Conservation (phyloP, 345 rosid genomes). For the Erodium maritimum region DNA sequence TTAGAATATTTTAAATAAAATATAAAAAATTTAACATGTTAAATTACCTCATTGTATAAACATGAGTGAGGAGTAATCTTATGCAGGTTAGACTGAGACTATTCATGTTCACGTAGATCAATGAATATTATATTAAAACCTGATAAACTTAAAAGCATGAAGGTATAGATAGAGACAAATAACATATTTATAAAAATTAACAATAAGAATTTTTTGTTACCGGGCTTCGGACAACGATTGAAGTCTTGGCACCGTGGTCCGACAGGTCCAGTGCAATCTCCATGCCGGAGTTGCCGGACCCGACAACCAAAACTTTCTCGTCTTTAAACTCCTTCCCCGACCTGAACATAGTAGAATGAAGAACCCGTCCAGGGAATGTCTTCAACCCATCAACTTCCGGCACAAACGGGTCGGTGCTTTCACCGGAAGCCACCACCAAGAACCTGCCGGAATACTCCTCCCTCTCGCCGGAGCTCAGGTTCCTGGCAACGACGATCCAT, state of each 20-base stretch:
- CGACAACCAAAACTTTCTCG: constrained; percentile 58
- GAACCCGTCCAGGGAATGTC: constrained; percentile 27
- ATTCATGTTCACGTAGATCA: no score
- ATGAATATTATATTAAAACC: no score
- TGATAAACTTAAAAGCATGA: no score
- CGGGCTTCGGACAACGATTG: constrained; percentile 56
- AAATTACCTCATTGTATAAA: no score
- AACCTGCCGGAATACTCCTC: constrained; percentile 43
- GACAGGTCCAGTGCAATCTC: constrained; percentile 65
- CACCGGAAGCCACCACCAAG: constrained; percentile 68
- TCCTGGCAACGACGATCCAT: constrained; percentile 45
- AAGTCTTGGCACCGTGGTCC: constrained; percentile 41
- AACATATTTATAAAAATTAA: no score
- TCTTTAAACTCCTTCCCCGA: constrained; percentile 31
- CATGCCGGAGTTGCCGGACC: constrained; percentile 88
- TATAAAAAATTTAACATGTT: no score
- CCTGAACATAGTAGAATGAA: constrained; percentile 47
- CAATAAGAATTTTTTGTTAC: no score
- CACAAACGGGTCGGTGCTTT: constrained; percentile 26
- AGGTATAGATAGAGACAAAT: no score
- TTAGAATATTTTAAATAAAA: no score
- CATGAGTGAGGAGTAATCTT: no score
- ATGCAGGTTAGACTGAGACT: no score
- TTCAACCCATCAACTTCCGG: constrained; percentile 40
- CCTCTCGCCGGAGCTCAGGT: constrained; percentile 21